Conservation (phyloP, 2,329 filamentous ascomycete genomes). For the Fusarium udum region DNA sequence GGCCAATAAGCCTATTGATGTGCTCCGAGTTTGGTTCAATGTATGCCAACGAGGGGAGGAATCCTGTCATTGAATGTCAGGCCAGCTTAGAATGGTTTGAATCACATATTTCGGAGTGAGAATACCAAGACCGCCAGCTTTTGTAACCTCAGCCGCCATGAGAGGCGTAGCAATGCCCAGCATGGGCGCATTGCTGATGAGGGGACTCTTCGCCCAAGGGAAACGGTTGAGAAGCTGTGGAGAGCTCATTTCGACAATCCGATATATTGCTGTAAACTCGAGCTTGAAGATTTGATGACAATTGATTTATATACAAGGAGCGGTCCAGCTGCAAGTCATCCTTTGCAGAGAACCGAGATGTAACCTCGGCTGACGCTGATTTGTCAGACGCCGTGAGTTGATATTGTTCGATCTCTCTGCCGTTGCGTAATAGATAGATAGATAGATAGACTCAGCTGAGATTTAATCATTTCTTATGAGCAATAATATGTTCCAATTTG, state of each 20-base stretch:
- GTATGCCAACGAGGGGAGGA: slow-evolving; percentile 47
- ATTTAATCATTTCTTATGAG: background rate
- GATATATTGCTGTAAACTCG: background rate
- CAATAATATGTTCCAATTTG: background rate
- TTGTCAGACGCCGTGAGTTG: slow-evolving; percentile 19
- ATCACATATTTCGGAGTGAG: background rate
- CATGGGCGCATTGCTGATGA: slow-evolving; percentile 52
- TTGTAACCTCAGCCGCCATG: slow-evolving; percentile 51
- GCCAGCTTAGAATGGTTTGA: background rate
- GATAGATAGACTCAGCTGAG: background rate
- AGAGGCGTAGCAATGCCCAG: slow-evolving; percentile 45
- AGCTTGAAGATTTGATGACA: background rate
- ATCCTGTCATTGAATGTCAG: slow-evolving; percentile 41
- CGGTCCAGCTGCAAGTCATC: background rate
- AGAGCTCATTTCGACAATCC: slow-evolving; percentile 34
- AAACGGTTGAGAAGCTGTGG: slow-evolving; percentile 44
- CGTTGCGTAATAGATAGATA: background rate
- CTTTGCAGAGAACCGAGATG: background rate
- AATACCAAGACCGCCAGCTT: slow-evolving; percentile 52
- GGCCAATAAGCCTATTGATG: slow-evolving; percentile 46
- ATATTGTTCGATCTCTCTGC: background rate
- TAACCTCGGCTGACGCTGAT: slow-evolving; percentile 12
- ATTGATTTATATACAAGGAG: background rate
- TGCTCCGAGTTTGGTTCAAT: slow-evolving; percentile 45
- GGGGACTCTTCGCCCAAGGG: slow-evolving; percentile 44